Evolutionary conservation across 1,139 yeast genomes (phyloP).

Genomic region (Nakaseomyces kungkrabaensis): DNA sequence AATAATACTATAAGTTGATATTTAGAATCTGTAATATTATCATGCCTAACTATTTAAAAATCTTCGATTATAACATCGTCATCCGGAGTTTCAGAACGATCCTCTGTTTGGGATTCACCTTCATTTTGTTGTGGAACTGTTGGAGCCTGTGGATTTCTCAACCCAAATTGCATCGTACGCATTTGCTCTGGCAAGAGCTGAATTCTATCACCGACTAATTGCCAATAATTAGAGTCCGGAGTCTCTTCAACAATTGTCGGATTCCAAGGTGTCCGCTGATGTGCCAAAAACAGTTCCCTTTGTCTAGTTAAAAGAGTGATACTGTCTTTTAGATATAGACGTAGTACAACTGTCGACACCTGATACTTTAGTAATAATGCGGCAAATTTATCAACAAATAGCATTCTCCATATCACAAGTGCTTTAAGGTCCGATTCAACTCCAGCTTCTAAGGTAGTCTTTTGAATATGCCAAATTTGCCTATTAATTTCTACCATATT

Average conservation of each 20-base stretch:
- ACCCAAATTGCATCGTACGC: slow-evolving; percentile 21
- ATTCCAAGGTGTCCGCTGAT: slow-evolving; percentile 18
- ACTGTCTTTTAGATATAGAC: slow-evolving; percentile 28
- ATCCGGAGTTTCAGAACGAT: slow-evolving; percentile 23
- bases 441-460: slow-evolving; percentile 16
- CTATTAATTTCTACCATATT: slow-evolving; percentile 28
- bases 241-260: slow-evolving; percentile 5
- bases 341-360: slow-evolving; percentile 26
- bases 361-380: slow-evolving; percentile 24
- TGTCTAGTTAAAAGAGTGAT: slow-evolving; percentile 28
- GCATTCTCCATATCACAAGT: slow-evolving; percentile 23
- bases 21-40: neutral
- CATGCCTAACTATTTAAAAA: neutral
- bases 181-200: slow-evolving; percentile 21
- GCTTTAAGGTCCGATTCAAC: slow-evolving; percentile 20
- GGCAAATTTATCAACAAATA: slow-evolving; percentile 22
- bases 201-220: slow-evolving; percentile 15
- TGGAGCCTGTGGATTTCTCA: slow-evolving; percentile 11
- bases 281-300: slow-evolving; percentile 25
- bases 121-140: slow-evolving; percentile 7
- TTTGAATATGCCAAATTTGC: slow-evolving; percentile 23
- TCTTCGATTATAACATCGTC: slow-evolving; percentile 19
- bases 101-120: slow-evolving; percentile 14
- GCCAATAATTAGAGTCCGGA: slow-evolving; percentile 15
- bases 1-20: neutral